Evolutionary conservation across 2,329 filamentous ascomycete genomes (phyloP).

Genomic region (Neofusicoccum parvum): DNA sequence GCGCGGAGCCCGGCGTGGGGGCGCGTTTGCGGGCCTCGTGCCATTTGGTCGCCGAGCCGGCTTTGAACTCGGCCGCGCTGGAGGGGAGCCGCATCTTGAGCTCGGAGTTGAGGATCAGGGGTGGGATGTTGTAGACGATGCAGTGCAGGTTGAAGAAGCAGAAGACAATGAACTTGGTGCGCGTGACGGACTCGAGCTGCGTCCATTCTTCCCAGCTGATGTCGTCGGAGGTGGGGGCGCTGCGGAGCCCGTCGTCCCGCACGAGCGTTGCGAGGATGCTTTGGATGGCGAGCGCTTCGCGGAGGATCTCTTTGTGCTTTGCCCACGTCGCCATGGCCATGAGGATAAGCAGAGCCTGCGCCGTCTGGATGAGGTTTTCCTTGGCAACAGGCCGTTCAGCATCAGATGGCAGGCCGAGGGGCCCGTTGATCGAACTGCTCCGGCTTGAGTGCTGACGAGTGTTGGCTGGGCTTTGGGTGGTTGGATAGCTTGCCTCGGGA

Average conservation of each 20-base stretch:
- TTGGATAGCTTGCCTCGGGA: slow-evolving; percentile 10
- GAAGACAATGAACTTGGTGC: slow-evolving; percentile 60
- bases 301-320: slow-evolving; percentile 58
- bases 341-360: slow-evolving; percentile 64
- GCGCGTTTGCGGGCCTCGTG: slow-evolving; percentile 34
- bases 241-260: slow-evolving; percentile 53
- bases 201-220: slow-evolving; percentile 59
- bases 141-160: slow-evolving; percentile 63
- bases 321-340: slow-evolving; percentile 64
- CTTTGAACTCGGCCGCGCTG: slow-evolving; percentile 58
- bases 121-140: slow-evolving; percentile 64
- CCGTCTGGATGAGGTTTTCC: slow-evolving; percentile 60
- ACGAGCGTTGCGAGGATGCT: slow-evolving; percentile 59
- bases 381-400: slow-evolving; percentile 23
- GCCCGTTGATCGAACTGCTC: slow-evolving; percentile 29
- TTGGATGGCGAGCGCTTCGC: slow-evolving; percentile 59
- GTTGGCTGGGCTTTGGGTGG: too few species aligned
- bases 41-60: slow-evolving; percentile 55
- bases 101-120: slow-evolving; percentile 58
- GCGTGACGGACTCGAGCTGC: slow-evolving; percentile 54
- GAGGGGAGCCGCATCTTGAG: slow-evolving; percentile 58
- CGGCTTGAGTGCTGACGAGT: slow-evolving; percentile 6
- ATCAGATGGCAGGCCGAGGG: slow-evolving; percentile 33
- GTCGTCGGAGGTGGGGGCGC: slow-evolving; percentile 59
- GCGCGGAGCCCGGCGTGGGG: slow-evolving; percentile 9